Conservation (phyloP, 2,329 filamentous ascomycete species). For the Pseudogymnoascus sp. region DNA sequence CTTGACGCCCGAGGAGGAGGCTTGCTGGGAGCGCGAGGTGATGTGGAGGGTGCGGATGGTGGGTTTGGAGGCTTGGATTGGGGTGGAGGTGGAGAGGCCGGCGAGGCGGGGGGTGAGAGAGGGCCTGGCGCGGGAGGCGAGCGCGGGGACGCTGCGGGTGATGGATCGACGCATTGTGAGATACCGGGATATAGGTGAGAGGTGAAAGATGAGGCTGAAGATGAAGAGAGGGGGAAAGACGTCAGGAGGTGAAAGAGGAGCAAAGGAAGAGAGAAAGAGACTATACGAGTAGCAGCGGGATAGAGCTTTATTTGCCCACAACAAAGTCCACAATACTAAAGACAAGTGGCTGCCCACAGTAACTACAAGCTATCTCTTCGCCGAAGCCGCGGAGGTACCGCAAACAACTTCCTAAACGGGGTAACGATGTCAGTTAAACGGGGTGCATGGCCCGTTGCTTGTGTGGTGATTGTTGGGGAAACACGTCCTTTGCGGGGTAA, state of each 20-base stretch:
- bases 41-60: constrained; percentile 48
- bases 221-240: neutral
- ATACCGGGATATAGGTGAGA: neutral
- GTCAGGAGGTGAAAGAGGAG: neutral
- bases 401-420: neutral
- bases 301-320: neutral
- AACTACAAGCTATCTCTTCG: neutral
- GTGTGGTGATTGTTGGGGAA: neutral
- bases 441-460: neutral
- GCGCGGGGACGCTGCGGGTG: constrained; percentile 21
- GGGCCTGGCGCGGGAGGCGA: constrained; percentile 18
- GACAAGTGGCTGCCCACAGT: neutral
- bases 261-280: neutral
- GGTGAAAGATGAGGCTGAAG: neutral
- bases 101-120: constrained; percentile 16
- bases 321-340: neutral
- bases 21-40: constrained; percentile 45
- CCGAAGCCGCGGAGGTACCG: neutral
- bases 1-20: constrained; percentile 33
- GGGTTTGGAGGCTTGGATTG: constrained; percentile 20
- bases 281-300: neutral
- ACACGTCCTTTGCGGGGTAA: neutral
- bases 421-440: neutral
- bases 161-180: constrained; percentile 26
- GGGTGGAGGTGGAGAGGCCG: constrained; percentile 22